Base-by-base conservation (phyloP, 257 asterid species). In the Solanum virginianum region DNA sequence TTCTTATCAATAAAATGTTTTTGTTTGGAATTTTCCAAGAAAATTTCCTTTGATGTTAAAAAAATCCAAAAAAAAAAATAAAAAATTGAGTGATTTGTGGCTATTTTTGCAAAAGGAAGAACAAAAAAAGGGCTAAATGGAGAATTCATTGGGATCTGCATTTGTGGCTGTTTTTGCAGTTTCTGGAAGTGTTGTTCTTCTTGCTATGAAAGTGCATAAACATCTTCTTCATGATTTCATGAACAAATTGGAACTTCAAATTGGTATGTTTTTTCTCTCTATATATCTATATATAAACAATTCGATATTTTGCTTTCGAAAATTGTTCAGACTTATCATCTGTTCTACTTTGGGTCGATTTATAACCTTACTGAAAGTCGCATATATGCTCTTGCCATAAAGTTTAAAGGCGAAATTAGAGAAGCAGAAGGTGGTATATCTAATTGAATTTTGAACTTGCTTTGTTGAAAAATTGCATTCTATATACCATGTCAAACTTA, bases 151-250 rank as follows among this genome's bases (percentile, higher is more conserved):
- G 51, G 91, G 92, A 68, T 84, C 93, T 8, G 96, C 98, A 71
- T 90, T 89, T 47, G 85, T 95, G 93, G 94, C 96, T 6, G 99
- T 94, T 88, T 94, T 92, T 84, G 98, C 97, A 59, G 99, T 93
- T 69, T 95, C 99, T 0, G 97, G 96, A 16, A 93, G 98, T 90
- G 99, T 95, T 2, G 97, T 88, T 51, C 88, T 96, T 65, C 90
- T 96, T 16, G 94, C 99, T 88, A 89, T 93, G 87, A 97, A 92
- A 86, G 92, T 88, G 12, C 98, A 96, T 84, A 92, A 96, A 51
- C 98, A 94, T 84, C 94, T 94, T 57, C 95, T 94, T 82, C 93
- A 98, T 84, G 88, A 92, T 89, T 93, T 95, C 91, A 92, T 95
- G 93, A 90, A 92, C 88, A 87, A 94, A 85, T 89, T 93, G 91